Evolutionary conservation across 1,284 basidiomycete species (phyloP), one percentile per base, ranked within the genome.

Genomic region (Tetrapyrgos nigripes): DNA sequence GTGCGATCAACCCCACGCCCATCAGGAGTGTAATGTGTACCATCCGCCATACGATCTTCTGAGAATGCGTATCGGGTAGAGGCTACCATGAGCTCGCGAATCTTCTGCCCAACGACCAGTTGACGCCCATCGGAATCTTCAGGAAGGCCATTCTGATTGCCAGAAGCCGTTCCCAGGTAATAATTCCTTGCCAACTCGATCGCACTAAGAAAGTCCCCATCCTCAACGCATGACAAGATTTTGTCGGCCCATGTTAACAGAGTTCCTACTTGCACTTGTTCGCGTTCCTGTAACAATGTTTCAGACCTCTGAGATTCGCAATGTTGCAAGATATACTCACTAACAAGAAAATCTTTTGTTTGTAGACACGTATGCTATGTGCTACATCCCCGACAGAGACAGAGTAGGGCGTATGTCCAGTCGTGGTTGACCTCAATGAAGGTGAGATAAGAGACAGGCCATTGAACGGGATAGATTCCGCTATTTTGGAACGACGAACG

Each of bases 211-310:
- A 98, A 96, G 68, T 98, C 91, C 28, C 96, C 95, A 4, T 84
- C 80, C 68, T 94, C 84, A 26, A 98, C 96, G 53, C 91, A 86
- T 3, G 87, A 81, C 28, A 98, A 79, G 23, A 99, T 89, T 23
- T 92, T 88, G 71, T 99, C 96, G 10, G 97, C 95, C 97, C 97
- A 99, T 1, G 95, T 94, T 46, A 97, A 79, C 24, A 98, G 79
- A 0, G 92, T 94, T 27, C 96, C 97, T 0, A 93, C 93, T 69
- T 87, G 83, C 1, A 98, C 66, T 58, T 88, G 87, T 59, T 87
- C 81, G 56, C 83, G 82, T 47, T 83, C 83, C 92, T 93, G 45
- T 35, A 19, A 10, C 37, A 17, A 63, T 17, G 44, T 59, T n/a
- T 56, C 54, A 44, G 24, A 45, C 10, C 50, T 57, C 27, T 8